phyloP scores from a whole-genome alignment of 345 rosid species.

The Anacardium occidentale region DNA sequence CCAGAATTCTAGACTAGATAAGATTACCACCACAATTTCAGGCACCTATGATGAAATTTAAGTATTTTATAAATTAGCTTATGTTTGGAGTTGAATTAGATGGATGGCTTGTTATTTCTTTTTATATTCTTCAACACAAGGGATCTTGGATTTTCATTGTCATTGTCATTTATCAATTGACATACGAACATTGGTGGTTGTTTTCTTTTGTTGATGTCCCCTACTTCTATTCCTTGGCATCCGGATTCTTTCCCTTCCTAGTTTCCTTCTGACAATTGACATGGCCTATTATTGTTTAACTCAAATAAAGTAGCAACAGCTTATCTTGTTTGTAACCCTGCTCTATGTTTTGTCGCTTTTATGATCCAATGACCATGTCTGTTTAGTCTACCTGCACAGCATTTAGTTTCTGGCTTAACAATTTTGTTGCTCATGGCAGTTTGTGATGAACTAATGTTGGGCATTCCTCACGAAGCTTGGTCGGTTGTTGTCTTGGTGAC shows the following conservation, averaged over 20 bases:
- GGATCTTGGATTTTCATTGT: background rate
- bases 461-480: slow-evolving; percentile 74
- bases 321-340: background rate
- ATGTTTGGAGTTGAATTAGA: background rate
- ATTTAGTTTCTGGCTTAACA: background rate
- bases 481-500: slow-evolving; percentile 53
- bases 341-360: slow-evolving; percentile 2
- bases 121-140: background rate
- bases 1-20: background rate
- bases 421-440: slow-evolving; percentile 38
- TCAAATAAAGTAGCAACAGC: too few relatives aligned
- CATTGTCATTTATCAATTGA: background rate
- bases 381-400: background rate
- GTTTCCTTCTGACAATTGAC: background rate
- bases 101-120: background rate
- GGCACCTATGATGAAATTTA: background rate
- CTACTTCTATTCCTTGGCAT: background rate
- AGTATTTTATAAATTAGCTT: background rate
- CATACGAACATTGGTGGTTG: background rate
- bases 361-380: background rate
- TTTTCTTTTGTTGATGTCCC: background rate
- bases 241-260: background rate
- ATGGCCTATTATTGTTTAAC: background rate
- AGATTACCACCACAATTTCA: background rate
- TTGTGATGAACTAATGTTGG: slow-evolving; percentile 72